Conservation (phyloP, 1,284 basidiomycete genomes). For the Ceratobasidium theobromae region DNA sequence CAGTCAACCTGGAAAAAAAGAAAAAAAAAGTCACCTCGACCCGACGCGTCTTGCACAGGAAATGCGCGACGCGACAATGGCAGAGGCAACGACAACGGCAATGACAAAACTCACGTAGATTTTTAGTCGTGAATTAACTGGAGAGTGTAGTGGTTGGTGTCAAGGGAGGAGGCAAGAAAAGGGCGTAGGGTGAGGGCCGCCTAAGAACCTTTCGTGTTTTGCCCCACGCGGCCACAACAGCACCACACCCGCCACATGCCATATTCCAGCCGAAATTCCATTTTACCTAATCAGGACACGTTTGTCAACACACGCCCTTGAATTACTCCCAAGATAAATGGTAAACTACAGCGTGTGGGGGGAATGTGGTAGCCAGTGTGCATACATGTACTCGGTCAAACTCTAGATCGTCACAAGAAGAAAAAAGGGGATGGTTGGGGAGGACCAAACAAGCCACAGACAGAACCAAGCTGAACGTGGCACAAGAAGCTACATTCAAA, state of each 20-base stretch:
- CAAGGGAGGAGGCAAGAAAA: conserved; percentile 25
- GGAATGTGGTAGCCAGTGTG: neutral
- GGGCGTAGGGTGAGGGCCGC: conserved; percentile 20
- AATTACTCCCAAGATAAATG: conserved; percentile 20
- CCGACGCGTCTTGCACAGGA: conserved; percentile 1
- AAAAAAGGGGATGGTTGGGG: too few species aligned
- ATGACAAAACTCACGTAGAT: conserved; percentile 21
- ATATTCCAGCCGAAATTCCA: neutral
- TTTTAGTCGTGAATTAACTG: conserved; percentile 27
- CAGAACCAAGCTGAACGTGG: neutral
- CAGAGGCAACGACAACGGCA: neutral
- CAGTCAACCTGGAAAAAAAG: neutral
- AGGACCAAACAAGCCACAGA: neutral
- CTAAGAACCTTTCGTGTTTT: conserved; percentile 31
- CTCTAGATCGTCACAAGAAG: neutral
- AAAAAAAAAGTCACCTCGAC: neutral
- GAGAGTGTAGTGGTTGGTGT: conserved; percentile 23
- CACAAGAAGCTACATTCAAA: neutral
- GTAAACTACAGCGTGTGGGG: conserved; percentile 12
- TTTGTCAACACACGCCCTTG: conserved; percentile 14
- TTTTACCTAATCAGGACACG: conserved; percentile 31
- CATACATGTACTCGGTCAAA: neutral
- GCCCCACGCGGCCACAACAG: conserved; percentile 10
- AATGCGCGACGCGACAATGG: neutral
- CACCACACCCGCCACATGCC: conserved; percentile 20